Base-by-base conservation (phyloP, 2,329 filamentous ascomycete genomes). In the Ilyonectria mors-panacis region DNA sequence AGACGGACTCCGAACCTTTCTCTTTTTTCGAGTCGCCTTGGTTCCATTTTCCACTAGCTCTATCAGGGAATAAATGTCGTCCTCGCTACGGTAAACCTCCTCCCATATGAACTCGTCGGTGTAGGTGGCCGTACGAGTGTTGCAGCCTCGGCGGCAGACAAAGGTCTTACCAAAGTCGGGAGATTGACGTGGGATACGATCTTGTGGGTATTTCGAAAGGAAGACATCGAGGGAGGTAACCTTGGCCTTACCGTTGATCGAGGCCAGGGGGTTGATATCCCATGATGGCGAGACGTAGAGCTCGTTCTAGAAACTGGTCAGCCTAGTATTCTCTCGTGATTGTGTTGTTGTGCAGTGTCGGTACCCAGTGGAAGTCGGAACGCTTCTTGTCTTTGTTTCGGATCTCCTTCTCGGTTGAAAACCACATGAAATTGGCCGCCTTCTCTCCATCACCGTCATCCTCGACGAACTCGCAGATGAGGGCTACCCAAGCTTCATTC, bases 101-200 rank as follows among this genome's bases (percentile, higher is more conserved):
- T 98, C 94, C 96, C 96, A 99, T 1, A 88, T 79, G 72, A 99
- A 97, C 74, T 98, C 94, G 15, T 96, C 90, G 0, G 95, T 98
- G 78, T 98, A 99, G 23, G 91, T 94, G 21, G 94, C 92, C 26
- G 95, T 97, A 65, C 94, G 87, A 13, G 93, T 93, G 77, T 97
- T 97, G 76, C 95, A 97, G 23, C 94, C 96, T 78, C 95, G 87
- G 58, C 95, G 91, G 77, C 96, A 98, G 55, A 98, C 83, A 76
- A 98, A 98, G 19, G 93, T 90, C 81, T 97, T 98, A 70, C 93
- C 94, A 77, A 89, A 91, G 73, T 95, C 92, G 59, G 88, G 88
- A 2, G 93, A 90, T 54, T 86, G 90, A 67, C 91, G 91, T 2
- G 94, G 91, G 3, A 97, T 86, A 69, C 89, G 91, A 30, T 94